Base-by-base conservation (phyloP, 768 basidiomycete species). In the Rickenella mellea region DNA sequence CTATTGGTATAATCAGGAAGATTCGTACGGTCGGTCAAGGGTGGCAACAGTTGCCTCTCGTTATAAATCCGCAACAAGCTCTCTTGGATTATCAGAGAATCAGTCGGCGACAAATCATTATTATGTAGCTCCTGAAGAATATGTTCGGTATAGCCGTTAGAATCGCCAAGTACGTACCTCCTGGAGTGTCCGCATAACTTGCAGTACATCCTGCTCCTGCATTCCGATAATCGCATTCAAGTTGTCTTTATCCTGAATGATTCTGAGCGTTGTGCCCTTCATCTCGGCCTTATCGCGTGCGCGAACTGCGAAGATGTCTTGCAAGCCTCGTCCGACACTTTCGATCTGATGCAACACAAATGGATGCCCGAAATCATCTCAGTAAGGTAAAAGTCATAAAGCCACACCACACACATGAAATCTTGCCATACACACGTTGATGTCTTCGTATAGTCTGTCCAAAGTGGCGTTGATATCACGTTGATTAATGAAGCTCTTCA, bases 181-280 rank as follows among this genome's bases (percentile, higher is more conserved):
- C 51, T 70, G 69, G 17, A 72, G 54, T 28, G 58, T 57, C 41
- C 60, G 56, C 69, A 72, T 71, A 30, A 69, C 57, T 40, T 68
- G 55, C 24, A 62, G 55, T 27, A 49, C 48, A 35, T 56, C 49
- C 10, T 63, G 58, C 28, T 57, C 47, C n/a, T n/a, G n/a, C 43
- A 48, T 55, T 19, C 65, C 43, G 24, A 71, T 44, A 1, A 51
- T 41, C 26, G n/a, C 31, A 33, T 51, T 59, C 50, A 70, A 59
- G 39, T 67, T 65, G n/a, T 62, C 54, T 3, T 43, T 51, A 46
- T 51, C 58, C 31, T 51, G 48, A 14, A 67, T 51, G 27, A 70
- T 60, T 1, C 45, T 51, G 35, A 63, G 58, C n/a, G 65, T 51
- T 12, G 62, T 43, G 12, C 61, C 58, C 25, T 60, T 56, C 12